phyloP scores from a whole-genome alignment of 345 rosid species.

The Hypericum perforatum region DNA sequence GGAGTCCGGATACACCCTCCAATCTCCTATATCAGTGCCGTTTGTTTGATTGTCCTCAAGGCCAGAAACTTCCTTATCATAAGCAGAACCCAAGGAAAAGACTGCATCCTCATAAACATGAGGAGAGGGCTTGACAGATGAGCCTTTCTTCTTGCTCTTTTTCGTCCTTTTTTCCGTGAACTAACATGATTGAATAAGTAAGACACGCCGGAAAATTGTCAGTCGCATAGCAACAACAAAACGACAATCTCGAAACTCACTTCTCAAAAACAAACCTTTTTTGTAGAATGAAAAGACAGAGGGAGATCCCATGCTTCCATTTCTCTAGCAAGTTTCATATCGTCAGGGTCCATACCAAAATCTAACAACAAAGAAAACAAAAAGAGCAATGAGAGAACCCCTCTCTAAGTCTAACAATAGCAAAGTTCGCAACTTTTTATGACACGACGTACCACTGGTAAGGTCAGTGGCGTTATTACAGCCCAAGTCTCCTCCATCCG shows the following conservation, averaged over 20 bases:
- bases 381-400: not conserved
- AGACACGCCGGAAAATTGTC: not conserved
- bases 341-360: constrained; percentile 20
- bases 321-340: constrained; percentile 35
- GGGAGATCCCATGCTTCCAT: constrained; percentile 80
- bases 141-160: constrained; percentile 26
- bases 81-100: constrained; percentile 32
- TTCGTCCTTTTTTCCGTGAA: constrained; percentile 37
- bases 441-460: constrained; percentile 18
- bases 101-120: constrained; percentile 15
- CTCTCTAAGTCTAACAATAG: not conserved
- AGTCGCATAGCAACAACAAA: not conserved
- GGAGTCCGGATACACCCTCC: constrained; percentile 73
- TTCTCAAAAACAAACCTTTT: constrained; percentile 31
- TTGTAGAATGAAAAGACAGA: constrained; percentile 52
- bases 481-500: constrained; percentile 15
- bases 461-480: constrained; percentile 9
- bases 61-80: constrained; percentile 10
- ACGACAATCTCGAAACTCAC: not conserved
- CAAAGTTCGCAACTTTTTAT: not conserved
- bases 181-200: constrained; percentile 2
- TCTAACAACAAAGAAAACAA: constrained; percentile 17
- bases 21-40: constrained; percentile 33
- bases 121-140: constrained; percentile 18
- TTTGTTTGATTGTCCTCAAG: constrained; percentile 13